Evolutionary conservation across 2,329 filamentous ascomycete genomes (phyloP), one percentile per base, ranked within the genome.

Genomic region (Talaromyces verruculosus): DNA sequence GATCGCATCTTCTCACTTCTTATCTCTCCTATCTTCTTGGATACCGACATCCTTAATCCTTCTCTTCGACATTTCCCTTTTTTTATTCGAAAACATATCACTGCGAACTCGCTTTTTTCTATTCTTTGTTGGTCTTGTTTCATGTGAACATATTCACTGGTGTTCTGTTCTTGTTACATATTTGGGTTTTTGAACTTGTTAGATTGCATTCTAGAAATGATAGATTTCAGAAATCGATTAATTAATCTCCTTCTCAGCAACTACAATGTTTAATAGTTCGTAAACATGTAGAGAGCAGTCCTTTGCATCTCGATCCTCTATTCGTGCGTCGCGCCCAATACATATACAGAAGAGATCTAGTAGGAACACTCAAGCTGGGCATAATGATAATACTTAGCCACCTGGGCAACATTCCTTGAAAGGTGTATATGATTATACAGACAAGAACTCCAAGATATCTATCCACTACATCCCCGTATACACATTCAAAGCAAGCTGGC

Each of bases 401-500:
- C n/a, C n/a, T n/a, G n/a, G n/a, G n/a, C n/a, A n/a, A n/a, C n/a
- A n/a, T n/a, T n/a, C n/a, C n/a, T n/a, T n/a, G n/a, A n/a, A n/a
- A n/a, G n/a, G n/a, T n/a, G n/a, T n/a, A n/a, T n/a, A n/a, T n/a
- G 30, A 30, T 35, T 35, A 35, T 11, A 35, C 8, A 41, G 5
- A 17, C 3, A 41, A 41, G 5, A n/a, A 43, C 39, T 43, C 17
- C 2, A 4, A 49, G 22, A 51, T 30, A 17, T 51, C 22, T 28
- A 30, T 49, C 2, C 10, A 6, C 33, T 61, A 65, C 63, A 84
- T 79, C 13, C 78, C 68, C 3, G 84, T 83, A 75, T 91, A 91
- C 0, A 88, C 89, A 77, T 89, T 91, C 66, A 91, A 74, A 0
- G 89, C 89, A 72, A 90, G 74, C 77, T 90, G 89, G 0, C 89